phyloP scores from a whole-genome alignment of 352 stramenopile genomes.

The Phytophthora capsici region DNA sequence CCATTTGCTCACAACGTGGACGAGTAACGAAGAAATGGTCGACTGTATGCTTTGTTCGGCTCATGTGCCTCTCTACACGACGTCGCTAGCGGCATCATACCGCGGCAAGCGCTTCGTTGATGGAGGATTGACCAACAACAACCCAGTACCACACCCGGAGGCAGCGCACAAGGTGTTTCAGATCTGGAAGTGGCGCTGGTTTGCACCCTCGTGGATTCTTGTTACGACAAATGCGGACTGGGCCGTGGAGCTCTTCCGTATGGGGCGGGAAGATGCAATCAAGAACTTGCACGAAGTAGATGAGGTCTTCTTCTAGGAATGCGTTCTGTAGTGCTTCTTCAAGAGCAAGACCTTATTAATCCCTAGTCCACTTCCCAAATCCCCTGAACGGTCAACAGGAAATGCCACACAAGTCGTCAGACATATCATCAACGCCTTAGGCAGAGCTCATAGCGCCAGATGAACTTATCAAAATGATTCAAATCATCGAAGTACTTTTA shows the following conservation, averaged over 20 bases:
- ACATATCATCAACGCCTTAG: too few species aligned
- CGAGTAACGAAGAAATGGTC: slow-evolving; percentile 84
- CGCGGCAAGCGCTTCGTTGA: slow-evolving; percentile 79
- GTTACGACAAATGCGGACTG: slow-evolving; percentile 80
- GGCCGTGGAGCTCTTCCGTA: slow-evolving; percentile 77
- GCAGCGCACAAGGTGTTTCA: slow-evolving; percentile 79
- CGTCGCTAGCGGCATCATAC: slow-evolving; percentile 63
- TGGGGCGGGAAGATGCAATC: slow-evolving; percentile 76
- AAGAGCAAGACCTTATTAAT: too few species aligned
- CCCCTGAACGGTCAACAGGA: too few species aligned
- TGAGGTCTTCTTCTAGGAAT: slow-evolving; percentile 51
- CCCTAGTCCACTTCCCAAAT: too few species aligned
- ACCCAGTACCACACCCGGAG: slow-evolving; percentile 60
- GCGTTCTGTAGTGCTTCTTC: too few species aligned
- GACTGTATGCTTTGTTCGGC: slow-evolving; percentile 82
- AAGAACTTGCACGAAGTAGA: slow-evolving; percentile 77
- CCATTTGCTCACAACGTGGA: slow-evolving; percentile 73
- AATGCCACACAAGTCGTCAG: too few species aligned
- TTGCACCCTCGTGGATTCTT: slow-evolving; percentile 77
- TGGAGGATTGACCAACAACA: slow-evolving; percentile 77
- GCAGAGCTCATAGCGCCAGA: too few species aligned
- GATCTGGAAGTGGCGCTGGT: slow-evolving; percentile 86
- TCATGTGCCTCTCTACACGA: slow-evolving; percentile 80
- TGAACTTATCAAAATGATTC: neutral
- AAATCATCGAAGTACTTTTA: too few species aligned